Evolutionary conservation across 2,329 filamentous ascomycete species (phyloP).

Genomic region (Xylaria sp.): DNA sequence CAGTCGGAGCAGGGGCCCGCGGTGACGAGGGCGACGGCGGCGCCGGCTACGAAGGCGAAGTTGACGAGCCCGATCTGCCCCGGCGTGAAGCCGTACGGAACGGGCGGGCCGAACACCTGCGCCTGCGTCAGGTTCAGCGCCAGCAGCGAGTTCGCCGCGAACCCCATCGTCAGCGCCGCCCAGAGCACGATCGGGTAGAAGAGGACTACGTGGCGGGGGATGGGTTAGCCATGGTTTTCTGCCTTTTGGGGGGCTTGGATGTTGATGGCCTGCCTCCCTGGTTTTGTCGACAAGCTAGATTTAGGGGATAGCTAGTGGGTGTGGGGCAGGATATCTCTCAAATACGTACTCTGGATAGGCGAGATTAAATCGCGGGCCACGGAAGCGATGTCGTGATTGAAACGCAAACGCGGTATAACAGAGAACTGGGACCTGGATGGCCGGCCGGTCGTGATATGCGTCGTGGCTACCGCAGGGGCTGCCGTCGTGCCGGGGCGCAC

Average conservation of each 20-base stretch:
- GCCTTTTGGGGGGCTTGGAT: background rate
- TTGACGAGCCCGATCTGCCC: constrained; percentile 51
- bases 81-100: constrained; percentile 49
- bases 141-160: constrained; percentile 42
- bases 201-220: constrained; percentile 33
- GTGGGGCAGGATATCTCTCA: no score
- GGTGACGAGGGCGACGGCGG: constrained; percentile 42
- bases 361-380: background rate
- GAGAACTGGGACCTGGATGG: constrained; percentile 33
- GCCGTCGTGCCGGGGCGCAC: constrained; percentile 18
- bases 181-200: constrained; percentile 37
- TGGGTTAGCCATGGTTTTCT: background rate
- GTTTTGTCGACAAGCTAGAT: no score
- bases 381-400: constrained; percentile 22
- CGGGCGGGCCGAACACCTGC: constrained; percentile 45
- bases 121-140: constrained; percentile 56
- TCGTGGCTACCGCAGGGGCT: constrained; percentile 4
- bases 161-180: constrained; percentile 34
- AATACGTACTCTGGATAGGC: background rate
- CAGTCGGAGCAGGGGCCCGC: constrained; percentile 49
- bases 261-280: no score
- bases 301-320: no score
- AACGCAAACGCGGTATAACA: constrained; percentile 27
- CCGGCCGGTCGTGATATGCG: constrained; percentile 20
- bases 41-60: constrained; percentile 47